Conservation (phyloP, 192 early-diverging fungal species). For the Coemansia sp. region DNA sequence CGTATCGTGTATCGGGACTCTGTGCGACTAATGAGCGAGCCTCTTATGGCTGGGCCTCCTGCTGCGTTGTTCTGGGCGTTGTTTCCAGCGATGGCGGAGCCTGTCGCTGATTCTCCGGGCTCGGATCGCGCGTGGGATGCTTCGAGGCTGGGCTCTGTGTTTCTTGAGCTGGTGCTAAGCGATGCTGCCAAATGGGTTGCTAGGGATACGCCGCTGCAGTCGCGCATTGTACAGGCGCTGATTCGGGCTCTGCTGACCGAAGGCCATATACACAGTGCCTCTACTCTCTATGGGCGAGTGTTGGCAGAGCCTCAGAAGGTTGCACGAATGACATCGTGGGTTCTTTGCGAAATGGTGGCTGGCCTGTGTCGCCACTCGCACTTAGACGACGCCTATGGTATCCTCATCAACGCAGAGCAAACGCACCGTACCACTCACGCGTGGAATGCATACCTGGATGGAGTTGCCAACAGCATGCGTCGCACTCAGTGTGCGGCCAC, state of each 20-base stretch:
- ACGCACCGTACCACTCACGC: constrained; percentile 8
- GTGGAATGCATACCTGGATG: constrained; percentile 49
- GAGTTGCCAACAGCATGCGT: constrained; percentile 9
- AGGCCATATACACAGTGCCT: constrained; percentile 13
- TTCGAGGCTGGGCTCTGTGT: constrained; percentile 23
- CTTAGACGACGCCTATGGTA: constrained; percentile 15
- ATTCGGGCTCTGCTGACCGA: constrained; percentile 37
- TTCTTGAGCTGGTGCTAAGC: constrained; percentile 14
- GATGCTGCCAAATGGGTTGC: constrained; percentile 7
- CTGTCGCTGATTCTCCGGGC: not conserved
- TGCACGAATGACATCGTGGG: constrained; percentile 10
- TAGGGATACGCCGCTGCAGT: not conserved
- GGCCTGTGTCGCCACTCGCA: constrained; percentile 26
- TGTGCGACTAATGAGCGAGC: constrained; percentile 5
- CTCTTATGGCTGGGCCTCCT: not conserved
- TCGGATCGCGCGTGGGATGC: constrained; percentile 26
- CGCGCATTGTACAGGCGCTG: constrained; percentile 17
- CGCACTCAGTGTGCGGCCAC: not conserved
- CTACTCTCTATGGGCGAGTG: constrained; percentile 10
- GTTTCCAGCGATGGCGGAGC: not conserved
- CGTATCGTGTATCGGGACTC: constrained; percentile 23
- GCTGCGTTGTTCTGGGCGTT: constrained; percentile 18
- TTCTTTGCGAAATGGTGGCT: constrained; percentile 33
- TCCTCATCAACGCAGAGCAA: not conserved
- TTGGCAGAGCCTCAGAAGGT: not conserved